Evolutionary conservation across 2,329 filamentous ascomycete species (phyloP).

Genomic region (Clonostachys chloroleuca): DNA sequence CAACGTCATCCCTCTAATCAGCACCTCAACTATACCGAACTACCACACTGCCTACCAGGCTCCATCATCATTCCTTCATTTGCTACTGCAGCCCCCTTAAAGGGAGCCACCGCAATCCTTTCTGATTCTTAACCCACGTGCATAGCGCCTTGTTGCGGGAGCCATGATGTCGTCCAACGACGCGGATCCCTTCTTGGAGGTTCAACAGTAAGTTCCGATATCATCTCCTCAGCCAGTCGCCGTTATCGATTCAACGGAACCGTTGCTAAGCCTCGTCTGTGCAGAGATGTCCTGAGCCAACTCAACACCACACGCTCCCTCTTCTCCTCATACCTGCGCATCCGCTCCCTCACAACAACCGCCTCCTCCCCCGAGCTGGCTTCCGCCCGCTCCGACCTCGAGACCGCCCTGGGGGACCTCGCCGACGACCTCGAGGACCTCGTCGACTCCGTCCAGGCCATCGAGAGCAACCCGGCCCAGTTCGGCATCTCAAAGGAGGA

Average conservation of each 20-base stretch:
- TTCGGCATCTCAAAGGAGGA: slow-evolving; percentile 85
- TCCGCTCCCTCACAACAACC: slow-evolving; percentile 76
- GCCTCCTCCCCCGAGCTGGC: slow-evolving; percentile 79
- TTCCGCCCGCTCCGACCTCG: slow-evolving; percentile 68
- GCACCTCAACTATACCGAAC: no score
- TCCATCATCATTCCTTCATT: no score
- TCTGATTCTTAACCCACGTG: neutral
- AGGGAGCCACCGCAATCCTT: no score
- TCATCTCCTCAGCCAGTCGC: slow-evolving; percentile 1
- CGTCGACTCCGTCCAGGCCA: slow-evolving; percentile 77
- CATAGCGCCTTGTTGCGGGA: slow-evolving; percentile 3
- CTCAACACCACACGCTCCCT: slow-evolving; percentile 78
- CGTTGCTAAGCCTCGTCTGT: slow-evolving; percentile 4
- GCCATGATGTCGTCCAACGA: slow-evolving; percentile 67
- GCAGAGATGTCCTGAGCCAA: slow-evolving; percentile 82
- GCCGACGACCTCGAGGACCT: slow-evolving; percentile 86
- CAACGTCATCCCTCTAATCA: no score
- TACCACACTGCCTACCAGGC: no score
- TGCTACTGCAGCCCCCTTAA: no score
- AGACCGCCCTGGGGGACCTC: slow-evolving; percentile 60
- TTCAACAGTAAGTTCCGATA: slow-evolving; percentile 53
- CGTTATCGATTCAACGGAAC: neutral
- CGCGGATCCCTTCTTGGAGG: slow-evolving; percentile 68
- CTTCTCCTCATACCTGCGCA: slow-evolving; percentile 92
- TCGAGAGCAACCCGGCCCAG: slow-evolving; percentile 81